phyloP scores from a whole-genome alignment of 202 grass and related monocot species.

The Schoenoplectus triqueter region DNA sequence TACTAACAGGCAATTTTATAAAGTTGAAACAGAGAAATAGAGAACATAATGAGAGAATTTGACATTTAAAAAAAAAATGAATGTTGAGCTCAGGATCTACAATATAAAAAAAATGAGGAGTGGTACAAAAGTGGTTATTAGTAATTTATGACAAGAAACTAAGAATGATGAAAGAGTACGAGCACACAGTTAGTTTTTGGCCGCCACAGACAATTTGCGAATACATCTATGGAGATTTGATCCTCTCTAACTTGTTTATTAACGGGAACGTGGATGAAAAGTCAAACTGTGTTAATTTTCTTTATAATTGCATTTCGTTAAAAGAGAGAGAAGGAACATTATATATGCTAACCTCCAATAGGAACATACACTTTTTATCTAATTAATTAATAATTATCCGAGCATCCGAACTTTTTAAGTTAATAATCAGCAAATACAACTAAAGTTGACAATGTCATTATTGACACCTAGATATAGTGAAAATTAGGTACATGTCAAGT shows the following conservation, averaged over 20 bases:
- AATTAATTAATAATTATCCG: background rate
- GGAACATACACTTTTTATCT: background rate
- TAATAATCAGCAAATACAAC: background rate
- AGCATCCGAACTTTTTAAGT: constrained; percentile 16
- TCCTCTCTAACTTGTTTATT: background rate
- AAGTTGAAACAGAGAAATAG: too few species aligned
- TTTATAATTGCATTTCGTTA: background rate
- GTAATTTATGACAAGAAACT: too few species aligned
- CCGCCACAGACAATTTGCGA: background rate
- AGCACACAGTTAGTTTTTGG: background rate
- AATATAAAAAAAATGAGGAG: too few species aligned
- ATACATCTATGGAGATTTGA: constrained; percentile 23
- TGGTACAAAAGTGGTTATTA: too few species aligned
- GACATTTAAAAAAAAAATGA: too few species aligned
- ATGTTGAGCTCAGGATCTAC: too few species aligned
- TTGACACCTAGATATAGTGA: background rate
- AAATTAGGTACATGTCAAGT: background rate
- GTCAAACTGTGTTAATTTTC: constrained; percentile 1
- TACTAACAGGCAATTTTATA: too few species aligned
- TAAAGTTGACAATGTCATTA: background rate
- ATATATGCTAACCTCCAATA: background rate
- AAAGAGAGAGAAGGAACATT: background rate
- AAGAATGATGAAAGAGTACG: background rate
- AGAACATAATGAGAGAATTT: too few species aligned
- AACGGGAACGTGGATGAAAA: background rate